Base-by-base conservation (phyloP, 2,329 filamentous ascomycete species). In the Cladophialophora psammophila region DNA sequence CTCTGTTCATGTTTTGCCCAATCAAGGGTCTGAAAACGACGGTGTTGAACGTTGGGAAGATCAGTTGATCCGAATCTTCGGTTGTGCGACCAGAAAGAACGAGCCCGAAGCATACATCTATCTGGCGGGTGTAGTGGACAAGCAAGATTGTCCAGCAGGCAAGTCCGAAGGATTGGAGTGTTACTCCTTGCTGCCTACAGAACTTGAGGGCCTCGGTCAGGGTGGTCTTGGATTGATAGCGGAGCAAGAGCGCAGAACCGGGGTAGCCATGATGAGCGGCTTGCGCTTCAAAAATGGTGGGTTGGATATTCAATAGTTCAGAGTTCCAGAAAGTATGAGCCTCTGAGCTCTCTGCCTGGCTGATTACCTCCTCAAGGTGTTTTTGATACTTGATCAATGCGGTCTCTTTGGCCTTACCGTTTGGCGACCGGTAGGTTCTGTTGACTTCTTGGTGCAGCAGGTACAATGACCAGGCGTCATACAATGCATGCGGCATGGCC, bases 11-110 rank as follows among this genome's bases (percentile, higher is more conserved):
- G 13, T 57, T 36, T 1, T 92, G 92, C 72, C 95, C 91, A 2
- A 97, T 76, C 2, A 94, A 83, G 1, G 86, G 86, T 10, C 93
- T 85, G 7, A 96, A 83, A 0, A 90, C 87, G 0, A 97, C 88
- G 0, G 94, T 97, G 74, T 96, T 97, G 91, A 97, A 97, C 0
- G 91, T 92, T 0, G 94, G 94, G 73, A 97, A 97, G 75, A 94
- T 83, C 12, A 94, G 78, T 32, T 86, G 78, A 52, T 91, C 86
- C 0, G 88, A 86, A 15, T 86, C 85, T 54, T 91, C 89, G 9
- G 87, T 88, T 64, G 95, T 92, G n/a, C 94, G 86, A 15, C 94
- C 94, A 0, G 93, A 93, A 12, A 97, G 82, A 0, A 97, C 90
- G 0, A 92, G 87, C 0, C 94, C 94, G 74, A 95, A 97, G 0